These are phyloP conservation scores for Xylariales sp. DNA, from an alignment of 2,329 filamentous ascomycete species.

Conservation along the genomic window DNA sequence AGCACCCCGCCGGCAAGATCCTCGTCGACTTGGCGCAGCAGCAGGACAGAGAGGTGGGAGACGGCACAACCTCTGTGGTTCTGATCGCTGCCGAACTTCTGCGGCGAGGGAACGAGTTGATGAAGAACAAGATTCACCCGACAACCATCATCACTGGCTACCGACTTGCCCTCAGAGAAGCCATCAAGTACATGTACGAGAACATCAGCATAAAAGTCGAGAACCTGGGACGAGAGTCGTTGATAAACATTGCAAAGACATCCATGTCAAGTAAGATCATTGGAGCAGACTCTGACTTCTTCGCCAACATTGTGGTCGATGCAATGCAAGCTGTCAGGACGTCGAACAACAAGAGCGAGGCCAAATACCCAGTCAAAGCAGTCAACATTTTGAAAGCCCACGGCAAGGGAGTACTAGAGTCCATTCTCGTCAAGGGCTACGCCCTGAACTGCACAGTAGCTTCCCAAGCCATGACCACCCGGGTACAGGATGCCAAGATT, in stretches of 20 bases:
- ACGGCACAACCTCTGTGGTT: slow-evolving; percentile 96
- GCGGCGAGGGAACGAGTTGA: slow-evolving; percentile 89
- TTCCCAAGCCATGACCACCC: slow-evolving; percentile 95
- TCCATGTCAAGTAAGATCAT: slow-evolving; percentile 99
- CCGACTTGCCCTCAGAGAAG: slow-evolving; percentile 88
- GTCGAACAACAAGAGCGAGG: slow-evolving; percentile 82
- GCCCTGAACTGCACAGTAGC: slow-evolving; percentile 98
- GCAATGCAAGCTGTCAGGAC: slow-evolving; percentile 93
- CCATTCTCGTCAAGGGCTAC: slow-evolving; percentile 89
- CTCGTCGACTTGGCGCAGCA: slow-evolving; percentile 96
- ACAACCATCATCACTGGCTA: slow-evolving; percentile 99
- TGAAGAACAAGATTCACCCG: slow-evolving; percentile 99
- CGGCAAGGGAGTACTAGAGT: slow-evolving; percentile 87
- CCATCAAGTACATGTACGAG: slow-evolving; percentile 98
- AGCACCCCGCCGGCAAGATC: slow-evolving; percentile 97
- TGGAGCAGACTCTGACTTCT: slow-evolving; percentile 92
- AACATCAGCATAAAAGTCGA: slow-evolving; percentile 97
- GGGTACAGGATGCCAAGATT: slow-evolving; percentile 91
- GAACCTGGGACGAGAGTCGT: slow-evolving; percentile 79
- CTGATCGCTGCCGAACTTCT: slow-evolving; percentile 95
- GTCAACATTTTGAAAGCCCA: slow-evolving; percentile 99
- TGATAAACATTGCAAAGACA: slow-evolving; percentile 94
- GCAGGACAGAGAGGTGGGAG: slow-evolving; percentile 98
- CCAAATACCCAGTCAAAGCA: slow-evolving; percentile 97
- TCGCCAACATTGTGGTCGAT: slow-evolving; percentile 94